Evolutionary conservation across 768 basidiomycete genomes (phyloP), one percentile per base, ranked within the genome.

Genomic region (Rhizopogon roseolus): DNA sequence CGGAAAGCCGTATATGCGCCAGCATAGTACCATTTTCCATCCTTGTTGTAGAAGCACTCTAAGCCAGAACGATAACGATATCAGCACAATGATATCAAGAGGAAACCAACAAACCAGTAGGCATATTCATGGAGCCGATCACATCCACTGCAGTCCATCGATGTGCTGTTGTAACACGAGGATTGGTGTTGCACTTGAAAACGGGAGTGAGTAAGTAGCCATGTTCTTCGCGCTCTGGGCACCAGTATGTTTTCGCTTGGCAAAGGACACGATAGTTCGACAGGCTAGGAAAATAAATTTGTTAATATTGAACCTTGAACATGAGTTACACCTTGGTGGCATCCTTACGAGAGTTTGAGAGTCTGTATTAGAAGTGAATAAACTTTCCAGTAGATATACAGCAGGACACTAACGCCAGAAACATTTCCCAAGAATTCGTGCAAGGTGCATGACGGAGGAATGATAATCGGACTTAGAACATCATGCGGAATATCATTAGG

Each of bases 1-100:
- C 75, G 71, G 64, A 91, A 82, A 1, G 79, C 79, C 51, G 77
- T 81, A 69, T 91, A 91, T 4, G 81, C 76, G n/a, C 89, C 89
- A 11, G 89, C 88, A 56, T 91, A 91, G 64, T 90, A 91, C 86
- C 87, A 91, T 55, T 81, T 80, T 7, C 85, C 86, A 52, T 89
- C 86, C 65, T 84, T 89, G 67, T 84, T 86, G 60, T 83, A 91
- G 67, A 91, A 91, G 57, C 87, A 91, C 63, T 91, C 89, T 89
- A 54, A 14, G 27, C 16, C 34, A 43, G 34, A 13, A 36, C 1
- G 41, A 59, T 29, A 59, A 54, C n/a, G 22, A 22, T 16, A n/a
- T n/a, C 16, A 25, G 25, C 2, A 29, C 6, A 5, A 40, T 17
- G 14, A 6, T 16, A 38, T 38, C 10, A 22, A 14, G 19, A 51